Percentiles rank a stretch among this genome's conserved stretches.
Evolutionary conservation across 139 green algal species (phyloP).

Genomic region (Tetradesmus lagerheimii): DNA sequence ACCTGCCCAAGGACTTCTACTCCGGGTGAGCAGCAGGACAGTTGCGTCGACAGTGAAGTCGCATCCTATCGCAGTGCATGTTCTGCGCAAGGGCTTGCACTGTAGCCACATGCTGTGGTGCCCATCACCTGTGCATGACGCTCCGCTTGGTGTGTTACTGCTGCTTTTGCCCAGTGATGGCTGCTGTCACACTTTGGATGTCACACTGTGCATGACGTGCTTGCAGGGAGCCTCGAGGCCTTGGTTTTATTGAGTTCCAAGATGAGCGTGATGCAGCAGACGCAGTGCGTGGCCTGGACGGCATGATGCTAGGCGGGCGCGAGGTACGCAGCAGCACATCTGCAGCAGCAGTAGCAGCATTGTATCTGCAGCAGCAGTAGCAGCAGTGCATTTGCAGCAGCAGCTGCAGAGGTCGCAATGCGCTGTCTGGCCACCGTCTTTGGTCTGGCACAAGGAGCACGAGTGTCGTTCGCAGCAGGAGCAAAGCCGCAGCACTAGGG

Average conservation of each 20-base stretch:
- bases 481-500: too few relatives aligned
- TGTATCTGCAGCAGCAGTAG: neutral
- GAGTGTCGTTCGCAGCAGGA: too few relatives aligned
- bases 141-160: too few relatives aligned
- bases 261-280: conserved; percentile 64
- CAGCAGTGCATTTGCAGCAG: neutral
- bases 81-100: too few relatives aligned
- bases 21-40: neutral
- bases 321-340: conserved; percentile 46
- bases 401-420: too few relatives aligned
- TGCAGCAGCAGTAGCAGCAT: neutral
- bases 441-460: too few relatives aligned
- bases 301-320: conserved; percentile 53
- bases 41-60: too few relatives aligned
- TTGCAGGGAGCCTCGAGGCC: conserved; percentile 60
- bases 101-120: too few relatives aligned
- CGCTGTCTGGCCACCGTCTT: too few relatives aligned
- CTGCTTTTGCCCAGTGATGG: neutral
- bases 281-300: conserved; percentile 60
- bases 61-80: too few relatives aligned
- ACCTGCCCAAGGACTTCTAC: conserved; percentile 62
- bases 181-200: too few relatives aligned
- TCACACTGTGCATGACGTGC: neutral
- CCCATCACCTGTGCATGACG: too few relatives aligned
- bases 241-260: conserved; percentile 74